Evolutionary conservation across 805 yeast genomes (phyloP), one percentile per base, ranked within the genome.

Genomic region (Yarrowia sp.): DNA sequence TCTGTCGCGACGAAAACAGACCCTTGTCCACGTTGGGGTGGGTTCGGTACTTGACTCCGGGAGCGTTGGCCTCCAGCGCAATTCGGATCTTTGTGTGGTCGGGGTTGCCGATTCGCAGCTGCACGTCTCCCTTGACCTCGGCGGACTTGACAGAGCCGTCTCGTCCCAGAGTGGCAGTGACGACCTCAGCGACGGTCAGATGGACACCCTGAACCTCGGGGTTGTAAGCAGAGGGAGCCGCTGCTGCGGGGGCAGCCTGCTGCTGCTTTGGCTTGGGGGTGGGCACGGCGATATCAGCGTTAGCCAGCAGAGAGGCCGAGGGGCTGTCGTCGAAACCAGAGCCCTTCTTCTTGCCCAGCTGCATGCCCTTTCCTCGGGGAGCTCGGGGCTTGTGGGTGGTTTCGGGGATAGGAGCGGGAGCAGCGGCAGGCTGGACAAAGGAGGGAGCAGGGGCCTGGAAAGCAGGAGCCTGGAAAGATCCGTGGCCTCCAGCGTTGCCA

Each of bases 11-110:
- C 55, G 84, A 82, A 78, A 94, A 95, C 75, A 86, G 78, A 50
- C 80, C 81, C 75, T 90, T 89, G 80, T 95, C 98, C 72, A 95
- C 96, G 77, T 94, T 93, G 72, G 99, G 99, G 82, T 95, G 97
- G 15, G 98, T 92, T 79, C 93, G 93, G 82, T 86, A 95, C 76
- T 89, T 92, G 56, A 87, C 81, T 72, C 81, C 86, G 78, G 46
- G 82, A 78, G 83, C 79, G 50, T 81, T 79, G 50, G 87, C 82
- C 50, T 81, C 78, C 72, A 93, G 80, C 71, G 84, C 75, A 70
- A 95, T 83, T 76, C 85, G 86, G 68, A 92, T 85, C 73, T 84
- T 85, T 14, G 96, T 87, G 72, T 88, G 82, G 48, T 83, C 85
- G n/a, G 89, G 82, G 74, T 92, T 86, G 77, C 89, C 92, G 72